A percentile compares a stretch with the other conserved stretches of the same genome.
Evolutionary conservation across 2,329 filamentous ascomycete genomes (phyloP).

Genomic region (Cadophora luteo-olivacea): DNA sequence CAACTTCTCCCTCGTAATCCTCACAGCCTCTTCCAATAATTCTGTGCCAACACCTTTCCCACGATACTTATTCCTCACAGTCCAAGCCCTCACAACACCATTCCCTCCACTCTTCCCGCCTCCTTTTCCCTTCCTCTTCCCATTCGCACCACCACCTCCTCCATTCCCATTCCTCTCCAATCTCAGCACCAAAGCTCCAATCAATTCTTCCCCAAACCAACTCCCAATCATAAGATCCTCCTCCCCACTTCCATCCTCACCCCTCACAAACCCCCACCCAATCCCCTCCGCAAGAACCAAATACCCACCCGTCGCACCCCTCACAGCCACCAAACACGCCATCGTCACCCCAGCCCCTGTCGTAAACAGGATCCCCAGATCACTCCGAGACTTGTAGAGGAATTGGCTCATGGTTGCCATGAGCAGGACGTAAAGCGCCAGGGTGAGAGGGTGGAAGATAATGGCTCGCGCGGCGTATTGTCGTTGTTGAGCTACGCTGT

Average conservation of each 20-base stretch:
- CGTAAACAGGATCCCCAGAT: constrained; percentile 61
- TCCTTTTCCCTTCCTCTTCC: constrained; percentile 35
- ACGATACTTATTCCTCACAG: constrained; percentile 72
- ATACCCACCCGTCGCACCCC: constrained; percentile 67
- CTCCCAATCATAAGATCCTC: constrained; percentile 69
- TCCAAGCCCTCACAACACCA: constrained; percentile 83
- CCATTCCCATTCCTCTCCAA: constrained; percentile 55
- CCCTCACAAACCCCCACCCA: constrained; percentile 39
- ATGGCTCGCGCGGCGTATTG: constrained; percentile 69
- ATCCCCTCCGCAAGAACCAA: constrained; percentile 40
- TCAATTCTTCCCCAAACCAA: constrained; percentile 70
- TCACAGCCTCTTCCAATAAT: constrained; percentile 76
- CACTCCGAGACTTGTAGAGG: constrained; percentile 49
- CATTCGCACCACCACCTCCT: constrained; percentile 4
- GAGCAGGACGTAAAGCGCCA: constrained; percentile 54
- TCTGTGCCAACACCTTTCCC: constrained; percentile 74
- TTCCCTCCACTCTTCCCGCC: constrained; percentile 59
- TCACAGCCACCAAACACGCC: constrained; percentile 66
- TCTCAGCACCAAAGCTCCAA: constrained; percentile 74
- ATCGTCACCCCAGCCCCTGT: constrained; percentile 68
- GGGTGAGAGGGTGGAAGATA: constrained; percentile 65
- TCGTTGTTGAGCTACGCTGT: constrained; percentile 83
- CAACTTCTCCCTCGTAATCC: constrained; percentile 69
- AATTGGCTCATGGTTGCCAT: constrained; percentile 54
- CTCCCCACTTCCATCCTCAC: constrained; percentile 42